A percentile compares a stretch with the other conserved stretches of the same genome.
Evolutionary conservation across 345 rosid genomes (phyloP).

Genomic region (Sisymbrium irio): DNA sequence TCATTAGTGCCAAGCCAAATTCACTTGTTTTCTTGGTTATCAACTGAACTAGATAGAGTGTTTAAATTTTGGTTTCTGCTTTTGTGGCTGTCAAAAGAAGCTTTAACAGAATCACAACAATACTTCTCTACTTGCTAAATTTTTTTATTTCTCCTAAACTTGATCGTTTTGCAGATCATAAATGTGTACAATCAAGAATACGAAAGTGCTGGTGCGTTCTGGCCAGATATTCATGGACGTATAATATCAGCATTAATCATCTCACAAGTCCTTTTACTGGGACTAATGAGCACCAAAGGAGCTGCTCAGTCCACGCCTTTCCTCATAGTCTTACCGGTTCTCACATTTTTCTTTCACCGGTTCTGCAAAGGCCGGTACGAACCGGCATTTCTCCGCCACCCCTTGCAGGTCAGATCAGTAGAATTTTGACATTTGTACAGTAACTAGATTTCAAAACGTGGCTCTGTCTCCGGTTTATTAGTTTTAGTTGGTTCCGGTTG

Average conservation of each 20-base stretch:
- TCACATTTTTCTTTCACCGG: conserved; percentile 69
- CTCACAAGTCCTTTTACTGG: conserved; percentile 77
- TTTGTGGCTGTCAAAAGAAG: no score
- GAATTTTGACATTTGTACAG: neutral
- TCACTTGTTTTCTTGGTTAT: no score
- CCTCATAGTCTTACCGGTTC: conserved; percentile 67
- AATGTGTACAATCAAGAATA: conserved; percentile 93
- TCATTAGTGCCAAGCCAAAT: no score
- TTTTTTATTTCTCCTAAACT: neutral
- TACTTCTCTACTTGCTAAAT: no score
- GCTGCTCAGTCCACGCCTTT: conserved; percentile 72
- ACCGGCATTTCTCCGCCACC: conserved; percentile 68
- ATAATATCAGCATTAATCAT: conserved; percentile 64
- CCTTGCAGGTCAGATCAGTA: conserved; percentile 68
- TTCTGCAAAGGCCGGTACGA: conserved; percentile 82
- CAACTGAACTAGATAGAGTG: no score
- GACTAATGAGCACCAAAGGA: conserved; percentile 63
- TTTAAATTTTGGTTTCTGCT: no score
- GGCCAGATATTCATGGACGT: conserved; percentile 95
- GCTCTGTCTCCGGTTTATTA: neutral
- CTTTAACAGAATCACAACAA: no score
- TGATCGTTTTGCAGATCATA: conserved; percentile 55
- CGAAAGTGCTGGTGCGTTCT: conserved; percentile 86
- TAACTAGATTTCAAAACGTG: no score
- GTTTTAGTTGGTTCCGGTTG: neutral